Evolutionary conservation across 805 yeast genomes (phyloP).

Genomic region (Yamadazyma insecticola): DNA sequence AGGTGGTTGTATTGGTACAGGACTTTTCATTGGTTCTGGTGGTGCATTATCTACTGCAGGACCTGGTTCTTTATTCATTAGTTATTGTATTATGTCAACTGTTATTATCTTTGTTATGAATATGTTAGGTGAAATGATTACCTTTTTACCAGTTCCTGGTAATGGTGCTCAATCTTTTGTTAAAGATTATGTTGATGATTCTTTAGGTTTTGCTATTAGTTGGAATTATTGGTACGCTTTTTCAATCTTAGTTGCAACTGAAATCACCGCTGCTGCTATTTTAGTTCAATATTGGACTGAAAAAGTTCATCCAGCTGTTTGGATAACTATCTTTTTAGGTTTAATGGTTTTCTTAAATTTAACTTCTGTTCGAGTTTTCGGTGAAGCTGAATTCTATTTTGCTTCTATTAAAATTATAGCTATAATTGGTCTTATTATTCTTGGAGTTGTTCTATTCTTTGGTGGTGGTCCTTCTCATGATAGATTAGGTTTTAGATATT

Average conservation of each 20-base stretch:
- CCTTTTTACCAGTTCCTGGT: constrained; percentile 12
- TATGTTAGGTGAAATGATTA: constrained; percentile 11
- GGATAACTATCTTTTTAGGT: constrained; percentile 41
- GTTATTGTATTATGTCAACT: constrained; percentile 24
- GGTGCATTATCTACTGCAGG: constrained; percentile 29
- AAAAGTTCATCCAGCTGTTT: constrained; percentile 29
- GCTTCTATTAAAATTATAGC: constrained; percentile 60
- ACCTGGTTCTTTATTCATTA: constrained; percentile 31
- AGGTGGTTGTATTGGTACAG: constrained; percentile 58
- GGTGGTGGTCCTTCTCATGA: constrained; percentile 80
- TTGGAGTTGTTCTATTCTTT: constrained; percentile 58
- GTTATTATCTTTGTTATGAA: constrained; percentile 11
- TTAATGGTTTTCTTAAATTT: constrained; percentile 37
- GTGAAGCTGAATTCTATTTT: constrained; percentile 58
- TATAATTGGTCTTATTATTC: constrained; percentile 57
- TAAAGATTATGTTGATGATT: constrained; percentile 10
- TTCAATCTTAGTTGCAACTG: constrained; percentile 31
- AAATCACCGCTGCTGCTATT: constrained; percentile 33
- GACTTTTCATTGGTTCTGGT: constrained; percentile 43
- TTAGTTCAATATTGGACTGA: constrained; percentile 33
- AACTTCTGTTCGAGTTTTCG: constrained; percentile 46
- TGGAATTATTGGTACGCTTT: constrained; percentile 42
- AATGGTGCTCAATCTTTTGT: constrained; percentile 8
- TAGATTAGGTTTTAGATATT: constrained; percentile 66
- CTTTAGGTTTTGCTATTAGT: constrained; percentile 14